phyloP scores from a whole-genome alignment of 2,329 filamentous ascomycete genomes.

The Bertia moriformis region DNA sequence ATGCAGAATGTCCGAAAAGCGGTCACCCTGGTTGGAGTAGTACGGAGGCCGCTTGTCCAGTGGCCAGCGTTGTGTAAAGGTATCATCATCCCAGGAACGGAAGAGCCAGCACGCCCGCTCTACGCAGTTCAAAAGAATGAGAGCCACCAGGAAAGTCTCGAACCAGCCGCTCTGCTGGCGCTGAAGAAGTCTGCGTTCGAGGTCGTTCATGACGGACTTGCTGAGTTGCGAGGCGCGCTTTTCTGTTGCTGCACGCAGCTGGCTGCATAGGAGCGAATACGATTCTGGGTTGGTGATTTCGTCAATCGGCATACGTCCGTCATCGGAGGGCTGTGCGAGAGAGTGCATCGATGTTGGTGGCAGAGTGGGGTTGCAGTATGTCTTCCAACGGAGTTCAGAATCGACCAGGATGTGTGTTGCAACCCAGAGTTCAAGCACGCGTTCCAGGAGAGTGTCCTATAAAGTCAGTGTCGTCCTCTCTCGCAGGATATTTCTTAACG shows the following conservation, averaged over 20 bases:
- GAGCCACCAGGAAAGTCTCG: constrained; percentile 40
- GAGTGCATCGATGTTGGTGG: constrained; percentile 18
- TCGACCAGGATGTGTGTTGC: constrained; percentile 37
- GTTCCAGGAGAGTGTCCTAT: constrained; percentile 28
- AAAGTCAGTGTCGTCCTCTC: background rate
- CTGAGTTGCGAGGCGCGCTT: constrained; percentile 33
- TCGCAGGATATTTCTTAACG: constrained; percentile 3
- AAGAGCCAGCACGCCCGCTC: constrained; percentile 45
- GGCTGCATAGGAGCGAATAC: constrained; percentile 31
- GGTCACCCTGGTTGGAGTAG: constrained; percentile 37
- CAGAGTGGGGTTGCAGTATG: constrained; percentile 27
- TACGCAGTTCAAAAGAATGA: constrained; percentile 42
- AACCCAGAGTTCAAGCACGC: constrained; percentile 38
- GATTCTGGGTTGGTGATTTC: constrained; percentile 21
- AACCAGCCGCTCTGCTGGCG: constrained; percentile 39
- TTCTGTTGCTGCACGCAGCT: constrained; percentile 37
- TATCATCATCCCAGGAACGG: constrained; percentile 30
- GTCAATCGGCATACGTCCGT: constrained; percentile 21
- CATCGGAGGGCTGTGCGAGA: constrained; percentile 18
- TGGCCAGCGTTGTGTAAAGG: constrained; percentile 28
- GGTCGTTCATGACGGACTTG: constrained; percentile 39
- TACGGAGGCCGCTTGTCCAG: constrained; percentile 32
- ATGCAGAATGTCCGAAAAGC: constrained; percentile 39
- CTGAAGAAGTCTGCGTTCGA: constrained; percentile 42
- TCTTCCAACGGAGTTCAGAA: constrained; percentile 26